Base-by-base conservation (phyloP, 345 rosid species). In the Euphorbia tirucalli region DNA sequence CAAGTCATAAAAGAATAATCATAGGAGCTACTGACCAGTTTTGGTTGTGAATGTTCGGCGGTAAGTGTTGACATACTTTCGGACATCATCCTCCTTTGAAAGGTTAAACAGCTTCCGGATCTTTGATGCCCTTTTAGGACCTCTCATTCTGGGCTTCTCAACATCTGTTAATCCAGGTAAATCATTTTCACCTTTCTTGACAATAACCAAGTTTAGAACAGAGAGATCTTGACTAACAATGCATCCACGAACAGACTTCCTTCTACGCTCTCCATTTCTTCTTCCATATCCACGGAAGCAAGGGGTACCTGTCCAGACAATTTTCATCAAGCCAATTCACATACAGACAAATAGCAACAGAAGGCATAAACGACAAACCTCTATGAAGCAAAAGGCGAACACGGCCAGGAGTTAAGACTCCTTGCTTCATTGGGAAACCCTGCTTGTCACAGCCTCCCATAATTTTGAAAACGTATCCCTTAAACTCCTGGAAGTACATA, bases 401-500 rank as follows among this genome's bases (percentile, higher is more conserved):
- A 79, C 96, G 96, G 1, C 93, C 95, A n/a, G 92, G 90, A 65
- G 98, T 90, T 24, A 89, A 76, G 78, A 89, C 98, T 80, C 95
- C 98, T 77, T 93, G 97, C 79, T 93, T 90, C 98, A 89, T 93
- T 39, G 98, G 95, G 71, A 93, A 90, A 46, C 98, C 97, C 61
- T 93, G 98, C 80, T 90, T 90, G 93, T 90, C 97, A 28, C 96
- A 93, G 41, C 98, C 98, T 71, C 95, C 98, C 98, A 76, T 93
- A 73, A 87, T 93, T 86, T 90, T 90, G 78, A 90, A 93, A 1
- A 93, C 85, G 30, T 93, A 93, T 1, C 98, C 98, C 73, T 86
- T 93, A 76, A 93, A 91, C 75, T 93, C 96, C 98, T 88, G 80
- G 68, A 55, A 32, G 50, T 57, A 60, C 49, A 66, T 57, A 9